Base-by-base conservation (phyloP, 805 yeast species). In the Hagleromyces aurorensis region DNA sequence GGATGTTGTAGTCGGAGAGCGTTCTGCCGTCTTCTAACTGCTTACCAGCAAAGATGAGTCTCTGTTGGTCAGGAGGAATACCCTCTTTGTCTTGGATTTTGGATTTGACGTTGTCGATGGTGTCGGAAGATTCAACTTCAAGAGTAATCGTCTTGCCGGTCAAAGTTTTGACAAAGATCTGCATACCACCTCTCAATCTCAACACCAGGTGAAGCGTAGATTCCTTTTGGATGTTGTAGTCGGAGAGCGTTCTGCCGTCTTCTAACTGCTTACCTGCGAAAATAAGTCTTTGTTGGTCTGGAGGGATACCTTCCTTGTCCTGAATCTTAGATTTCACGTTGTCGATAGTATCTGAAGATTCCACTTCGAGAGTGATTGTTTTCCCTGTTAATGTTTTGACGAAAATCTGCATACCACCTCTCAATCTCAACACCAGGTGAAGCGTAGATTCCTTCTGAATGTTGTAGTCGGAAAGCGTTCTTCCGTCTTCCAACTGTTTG, bases 381-480 rank as follows among this genome's bases (percentile, higher is more conserved):
- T 87, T 87, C 67, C 96, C 96, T 48, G 96, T 86, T 60, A 89
- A 74, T 64, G 96, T 86, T 73, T 89, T 87, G 64, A 89, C 96
- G 70, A 87, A 86, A 66, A 86, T 85, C 70, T 81, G 86, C 86
- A 79, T 78, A 47, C 38, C 83, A 71, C 93, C 94, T 71, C 93
- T 78, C 57, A 83, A 71, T 72, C 93, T 80, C 39, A 83, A 65
- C 12, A 83, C 94, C 65, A 82, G 67, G 61, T 83, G 93, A 17
- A 80, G 62, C 27, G 93, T 76, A 36, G 94, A 83, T 67, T 85
- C 95, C 72, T 85, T 85, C 68, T 85, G 95, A 61, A 84, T 84
- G 78, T 84, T 85, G 79, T 84, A 85, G 65, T 85, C 95, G 30
- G 94, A 80, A 44, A 85, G 67, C 29, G 95, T 85, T 71, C 95